phyloP scores from a whole-genome alignment of 2,329 filamentous ascomycete species.

The Microthyrium microscopicum region DNA sequence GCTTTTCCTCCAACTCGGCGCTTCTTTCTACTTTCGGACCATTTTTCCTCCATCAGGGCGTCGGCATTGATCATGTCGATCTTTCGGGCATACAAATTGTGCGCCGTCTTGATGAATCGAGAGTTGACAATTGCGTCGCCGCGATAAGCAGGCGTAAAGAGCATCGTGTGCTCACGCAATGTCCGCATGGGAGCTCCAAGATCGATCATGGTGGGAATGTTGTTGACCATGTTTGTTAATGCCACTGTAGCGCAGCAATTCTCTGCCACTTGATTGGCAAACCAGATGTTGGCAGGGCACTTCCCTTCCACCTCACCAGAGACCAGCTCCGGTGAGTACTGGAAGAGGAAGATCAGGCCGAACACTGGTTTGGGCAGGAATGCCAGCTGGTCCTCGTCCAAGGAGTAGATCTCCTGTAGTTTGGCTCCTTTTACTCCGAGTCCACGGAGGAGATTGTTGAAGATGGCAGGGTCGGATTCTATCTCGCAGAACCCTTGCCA shows the following conservation, averaged over 20 bases:
- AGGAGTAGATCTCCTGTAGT: conserved; percentile 57
- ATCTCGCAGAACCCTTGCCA: conserved; percentile 70
- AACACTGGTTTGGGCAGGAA: conserved; percentile 58
- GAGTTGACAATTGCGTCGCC: conserved; percentile 63
- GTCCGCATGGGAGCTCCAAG: conserved; percentile 52
- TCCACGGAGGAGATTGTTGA: conserved; percentile 68
- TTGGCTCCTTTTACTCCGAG: conserved; percentile 60
- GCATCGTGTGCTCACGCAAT: conserved; percentile 57
- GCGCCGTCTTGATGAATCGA: conserved; percentile 59
- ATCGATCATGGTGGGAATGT: conserved; percentile 39
- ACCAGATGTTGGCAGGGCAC: conserved; percentile 62
- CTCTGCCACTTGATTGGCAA: conserved; percentile 68
- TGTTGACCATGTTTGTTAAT: conserved; percentile 86
- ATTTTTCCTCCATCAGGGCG: conserved; percentile 45
- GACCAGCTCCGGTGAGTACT: conserved; percentile 35
- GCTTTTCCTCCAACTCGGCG: conserved; percentile 7
- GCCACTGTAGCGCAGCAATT: conserved; percentile 91
- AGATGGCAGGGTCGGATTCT: conserved; percentile 77
- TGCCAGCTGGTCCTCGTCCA: conserved; percentile 51
- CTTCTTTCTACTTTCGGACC: conserved; percentile 18
- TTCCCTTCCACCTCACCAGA: conserved; percentile 35
- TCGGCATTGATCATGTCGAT: conserved; percentile 66
- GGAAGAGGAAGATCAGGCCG: conserved; percentile 79
- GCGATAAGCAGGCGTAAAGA: conserved; percentile 53
- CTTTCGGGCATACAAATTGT: conserved; percentile 74